These are phyloP conservation scores for Acer yangbiense DNA, from an alignment of 345 rosid species.

Conservation along the genomic window DNA sequence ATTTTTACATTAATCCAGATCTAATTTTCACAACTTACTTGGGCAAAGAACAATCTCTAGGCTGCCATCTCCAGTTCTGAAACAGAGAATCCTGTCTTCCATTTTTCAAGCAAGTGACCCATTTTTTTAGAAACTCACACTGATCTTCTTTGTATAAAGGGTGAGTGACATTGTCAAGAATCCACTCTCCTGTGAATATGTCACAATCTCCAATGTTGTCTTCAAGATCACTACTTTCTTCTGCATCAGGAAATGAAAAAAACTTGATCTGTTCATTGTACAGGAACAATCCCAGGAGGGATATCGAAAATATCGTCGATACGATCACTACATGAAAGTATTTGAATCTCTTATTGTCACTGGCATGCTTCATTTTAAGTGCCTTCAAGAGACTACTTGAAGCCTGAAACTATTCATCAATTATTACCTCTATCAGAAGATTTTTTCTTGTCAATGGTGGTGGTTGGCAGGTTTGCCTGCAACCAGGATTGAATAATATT, in stretches of 20 bases:
- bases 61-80: constrained; percentile 98
- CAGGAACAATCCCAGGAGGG: constrained; percentile 51
- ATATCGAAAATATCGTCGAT: constrained; percentile 31
- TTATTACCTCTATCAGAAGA: background rate
- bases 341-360: constrained; percentile 25
- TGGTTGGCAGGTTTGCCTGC: background rate
- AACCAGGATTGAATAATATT: background rate
- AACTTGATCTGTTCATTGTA: constrained; percentile 38
- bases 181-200: constrained; percentile 86
- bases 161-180: constrained; percentile 56
- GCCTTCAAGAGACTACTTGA: background rate
- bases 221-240: background rate
- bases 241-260: constrained; percentile 31
- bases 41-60: constrained; percentile 83
- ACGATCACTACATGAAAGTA: constrained; percentile 37
- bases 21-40: constrained; percentile 36
- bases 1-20: background rate
- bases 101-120: constrained; percentile 86
- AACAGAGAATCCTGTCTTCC: constrained; percentile 82
- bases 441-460: background rate
- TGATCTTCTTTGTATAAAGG: constrained; percentile 84
- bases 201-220: constrained; percentile 53
- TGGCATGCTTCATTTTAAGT: constrained; percentile 22
- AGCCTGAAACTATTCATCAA: background rate
- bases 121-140: constrained; percentile 77